phyloP scores from a whole-genome alignment of 129 eudicot species.

The Escallonia herrerae region DNA sequence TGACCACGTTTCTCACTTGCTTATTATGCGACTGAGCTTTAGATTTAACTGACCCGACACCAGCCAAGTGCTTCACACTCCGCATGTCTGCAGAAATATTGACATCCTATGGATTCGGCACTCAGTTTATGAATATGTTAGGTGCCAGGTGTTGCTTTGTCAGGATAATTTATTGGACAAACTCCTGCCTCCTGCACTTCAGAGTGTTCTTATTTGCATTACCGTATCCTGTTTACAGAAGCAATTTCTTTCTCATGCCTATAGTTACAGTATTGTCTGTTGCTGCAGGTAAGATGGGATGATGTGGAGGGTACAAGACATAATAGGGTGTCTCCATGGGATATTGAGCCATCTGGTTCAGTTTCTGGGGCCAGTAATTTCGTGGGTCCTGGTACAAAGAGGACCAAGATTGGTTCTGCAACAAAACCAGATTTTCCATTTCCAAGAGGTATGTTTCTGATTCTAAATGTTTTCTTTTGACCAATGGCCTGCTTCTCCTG shows the following conservation, averaged over 20 bases:
- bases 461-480: background rate
- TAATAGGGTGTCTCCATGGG: constrained; percentile 95
- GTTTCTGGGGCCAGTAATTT: constrained; percentile 48
- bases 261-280: background rate
- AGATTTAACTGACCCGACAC: too few relatives aligned
- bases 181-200: background rate
- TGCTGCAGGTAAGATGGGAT: constrained; percentile 88
- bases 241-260: background rate
- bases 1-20: too few relatives aligned
- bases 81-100: background rate
- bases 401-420: constrained; percentile 47
- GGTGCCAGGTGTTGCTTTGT: too few relatives aligned
- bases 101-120: background rate
- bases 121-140: background rate
- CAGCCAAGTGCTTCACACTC: too few relatives aligned
- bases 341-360: constrained; percentile 70
- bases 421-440: constrained; percentile 43
- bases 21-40: too few relatives aligned
- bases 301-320: constrained; percentile 42
- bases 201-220: background rate
- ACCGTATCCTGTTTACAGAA: background rate
- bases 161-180: too few relatives aligned
- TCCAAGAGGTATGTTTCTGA: constrained; percentile 35
- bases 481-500: background rate
- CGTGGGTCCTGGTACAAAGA: constrained; percentile 47